Evolutionary conservation across 306 rosid species (phyloP), one percentile per base, ranked within the genome.

Genomic region (Prunus armeniaca): DNA sequence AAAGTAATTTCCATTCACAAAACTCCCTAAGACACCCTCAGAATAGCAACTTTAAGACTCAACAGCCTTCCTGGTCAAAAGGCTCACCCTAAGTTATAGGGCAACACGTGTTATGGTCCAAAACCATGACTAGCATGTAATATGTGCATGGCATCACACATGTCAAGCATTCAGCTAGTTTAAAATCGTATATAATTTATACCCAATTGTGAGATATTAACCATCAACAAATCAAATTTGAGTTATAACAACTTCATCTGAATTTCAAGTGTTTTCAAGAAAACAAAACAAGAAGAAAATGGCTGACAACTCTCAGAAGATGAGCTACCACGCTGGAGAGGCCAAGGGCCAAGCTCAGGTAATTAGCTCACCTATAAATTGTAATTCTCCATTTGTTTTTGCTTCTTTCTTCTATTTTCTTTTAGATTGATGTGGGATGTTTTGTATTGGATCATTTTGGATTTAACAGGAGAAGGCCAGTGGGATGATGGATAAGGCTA

Each of bases 341-440:
- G 89, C 90, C 78, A 75, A 87, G 72, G 93, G 91, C 73, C 90
- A 84, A 80, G 54, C 91, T 65, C 65, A 90, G 88, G 93, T 87
- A 27, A 10, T 10, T 7, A 15, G 14, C 8, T 30, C 11, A 41
- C 19, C 19, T 4, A n/a, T 4, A n/a, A 15, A 18, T 18, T 4
- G 27, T 4, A n/a, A 15, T 27, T 18, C 8, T 30, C 8, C 46
- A n/a, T 55, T 18, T 5, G 50, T 32, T 32, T 32, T 63, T 18
- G 1, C 63, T 18, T 4, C 38, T 12, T 65, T 20, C 6, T 32
- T 5, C 0, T 6, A 22, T 20, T 62, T 32, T 6, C 24, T 30
- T 3, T 30, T 3, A 52, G 1, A 61, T 13, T 43, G 2, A 64
- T 5, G 25, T 61, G 38, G 38, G 38, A 1, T 32, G 38, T 32